phyloP scores from a whole-genome alignment of 108 stramenopile species.

The Fragilaria crotonensis region DNA sequence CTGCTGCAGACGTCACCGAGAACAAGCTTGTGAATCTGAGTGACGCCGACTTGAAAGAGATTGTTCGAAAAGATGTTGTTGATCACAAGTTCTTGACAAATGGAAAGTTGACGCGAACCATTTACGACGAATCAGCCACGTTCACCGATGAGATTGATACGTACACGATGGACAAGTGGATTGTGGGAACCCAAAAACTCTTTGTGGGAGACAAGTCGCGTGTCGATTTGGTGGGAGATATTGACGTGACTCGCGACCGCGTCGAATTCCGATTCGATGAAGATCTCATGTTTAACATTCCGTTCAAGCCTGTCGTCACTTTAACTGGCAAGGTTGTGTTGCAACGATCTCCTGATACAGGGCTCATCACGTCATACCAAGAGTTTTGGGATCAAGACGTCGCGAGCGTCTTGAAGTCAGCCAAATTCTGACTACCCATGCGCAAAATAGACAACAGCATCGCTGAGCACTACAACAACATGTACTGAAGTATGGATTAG shows the following conservation, averaged over 20 bases:
- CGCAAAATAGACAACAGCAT: slow-evolving; percentile 10
- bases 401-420: slow-evolving; percentile 58
- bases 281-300: slow-evolving; percentile 74
- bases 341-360: slow-evolving; percentile 48
- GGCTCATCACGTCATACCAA: slow-evolving; percentile 76
- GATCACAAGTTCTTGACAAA: slow-evolving; percentile 66
- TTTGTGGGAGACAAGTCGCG: slow-evolving; percentile 62
- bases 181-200: slow-evolving; percentile 67
- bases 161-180: slow-evolving; percentile 76
- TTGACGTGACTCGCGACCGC: slow-evolving; percentile 28
- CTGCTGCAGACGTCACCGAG: too few species aligned
- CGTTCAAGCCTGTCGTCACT: slow-evolving; percentile 61
- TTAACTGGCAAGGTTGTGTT: slow-evolving; percentile 70
- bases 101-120: slow-evolving; percentile 63
- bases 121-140: slow-evolving; percentile 72
- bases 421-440: too few species aligned
- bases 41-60: slow-evolving; percentile 43
- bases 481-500: too few species aligned
- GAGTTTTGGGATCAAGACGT: slow-evolving; percentile 89
- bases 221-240: slow-evolving; percentile 53
- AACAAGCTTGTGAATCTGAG: slow-evolving; percentile 40
- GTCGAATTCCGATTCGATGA: slow-evolving; percentile 74
- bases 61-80: slow-evolving; percentile 51
- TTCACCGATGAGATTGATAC: slow-evolving; percentile 90
- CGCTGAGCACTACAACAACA: too few species aligned